A percentile compares a stretch with the other conserved stretches of the same genome.
Evolutionary conservation across 2,329 filamentous ascomycete genomes (phyloP).

Genomic region (Zalaria obscura): DNA sequence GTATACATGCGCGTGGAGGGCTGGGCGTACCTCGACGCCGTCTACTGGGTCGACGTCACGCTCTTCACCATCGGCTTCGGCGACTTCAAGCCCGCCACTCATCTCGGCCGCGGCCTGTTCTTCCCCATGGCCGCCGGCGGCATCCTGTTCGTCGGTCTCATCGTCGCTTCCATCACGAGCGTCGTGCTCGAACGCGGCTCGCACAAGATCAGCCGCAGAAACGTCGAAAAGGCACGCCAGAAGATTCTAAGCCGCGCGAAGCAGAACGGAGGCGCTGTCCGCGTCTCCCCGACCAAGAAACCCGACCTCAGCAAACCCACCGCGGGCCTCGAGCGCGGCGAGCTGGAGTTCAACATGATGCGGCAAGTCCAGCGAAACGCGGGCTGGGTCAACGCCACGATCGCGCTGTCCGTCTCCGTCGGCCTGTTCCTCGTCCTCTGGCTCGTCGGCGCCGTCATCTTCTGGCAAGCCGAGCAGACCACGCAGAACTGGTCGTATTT

Average conservation of each 20-base stretch:
- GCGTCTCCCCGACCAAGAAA: neutral
- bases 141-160: conserved; percentile 64
- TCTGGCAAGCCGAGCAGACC: conserved; percentile 42
- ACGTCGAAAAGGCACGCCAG: conserved; percentile 37
- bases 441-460: conserved; percentile 55
- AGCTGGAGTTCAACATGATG: conserved; percentile 19
- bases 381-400: conserved; percentile 17
- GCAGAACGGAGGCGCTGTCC: conserved; percentile 16
- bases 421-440: conserved; percentile 20
- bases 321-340: conserved; percentile 23
- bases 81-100: conserved; percentile 36
- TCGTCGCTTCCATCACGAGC: conserved; percentile 61
- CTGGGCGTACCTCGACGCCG: conserved; percentile 34
- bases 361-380: conserved; percentile 20
- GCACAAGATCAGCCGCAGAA: conserved; percentile 43
- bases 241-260: conserved; percentile 37
- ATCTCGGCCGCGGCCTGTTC: conserved; percentile 50
- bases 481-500: conserved; percentile 53
- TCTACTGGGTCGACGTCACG: conserved; percentile 50
- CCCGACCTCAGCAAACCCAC: conserved; percentile 6
- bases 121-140: conserved; percentile 70
- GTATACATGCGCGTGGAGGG: conserved; percentile 52
- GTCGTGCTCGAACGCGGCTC: conserved; percentile 43
- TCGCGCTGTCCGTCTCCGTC: conserved; percentile 15
- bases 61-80: conserved; percentile 43